These are phyloP conservation scores for Pistacia atlantica DNA, from an alignment of 345 rosid genomes.

Conservation along the genomic window DNA sequence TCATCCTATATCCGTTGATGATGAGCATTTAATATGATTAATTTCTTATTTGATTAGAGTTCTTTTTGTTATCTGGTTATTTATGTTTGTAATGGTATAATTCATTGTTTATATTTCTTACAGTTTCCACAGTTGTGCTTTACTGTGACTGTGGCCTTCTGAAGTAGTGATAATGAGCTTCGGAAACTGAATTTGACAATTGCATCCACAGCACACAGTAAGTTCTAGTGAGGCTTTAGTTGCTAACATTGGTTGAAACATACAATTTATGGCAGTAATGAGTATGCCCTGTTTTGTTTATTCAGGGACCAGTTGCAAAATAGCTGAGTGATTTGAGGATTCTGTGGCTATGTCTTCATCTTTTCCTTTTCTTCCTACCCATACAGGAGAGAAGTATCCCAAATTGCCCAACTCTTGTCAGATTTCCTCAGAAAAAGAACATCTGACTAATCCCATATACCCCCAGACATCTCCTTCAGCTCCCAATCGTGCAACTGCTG, in stretches of 20 bases:
- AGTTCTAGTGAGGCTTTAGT: neutral
- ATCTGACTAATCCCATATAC: constrained; percentile 36
- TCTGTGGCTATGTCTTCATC: constrained; percentile 44
- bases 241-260: constrained; percentile 13
- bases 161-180: neutral
- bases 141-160: neutral
- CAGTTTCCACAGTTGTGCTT: neutral
- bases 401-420: constrained; percentile 41
- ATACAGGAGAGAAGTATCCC: constrained; percentile 36
- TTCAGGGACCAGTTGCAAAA: constrained; percentile 19
- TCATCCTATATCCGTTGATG: neutral
- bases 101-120: constrained; percentile 9
- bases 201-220: neutral
- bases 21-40: neutral
- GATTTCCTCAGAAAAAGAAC: constrained; percentile 50
- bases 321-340: constrained; percentile 21
- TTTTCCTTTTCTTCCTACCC: constrained; percentile 41
- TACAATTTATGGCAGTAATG: constrained; percentile 23
- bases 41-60: neutral
- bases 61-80: neutral
- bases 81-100: constrained; percentile 5
- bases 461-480: constrained; percentile 43
- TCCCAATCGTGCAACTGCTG: constrained; percentile 31
- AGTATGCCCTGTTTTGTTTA: neutral
- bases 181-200: neutral